Evolutionary conservation across 208 protist species (phyloP).

Genomic region (Acanthamoeba healyi): DNA sequence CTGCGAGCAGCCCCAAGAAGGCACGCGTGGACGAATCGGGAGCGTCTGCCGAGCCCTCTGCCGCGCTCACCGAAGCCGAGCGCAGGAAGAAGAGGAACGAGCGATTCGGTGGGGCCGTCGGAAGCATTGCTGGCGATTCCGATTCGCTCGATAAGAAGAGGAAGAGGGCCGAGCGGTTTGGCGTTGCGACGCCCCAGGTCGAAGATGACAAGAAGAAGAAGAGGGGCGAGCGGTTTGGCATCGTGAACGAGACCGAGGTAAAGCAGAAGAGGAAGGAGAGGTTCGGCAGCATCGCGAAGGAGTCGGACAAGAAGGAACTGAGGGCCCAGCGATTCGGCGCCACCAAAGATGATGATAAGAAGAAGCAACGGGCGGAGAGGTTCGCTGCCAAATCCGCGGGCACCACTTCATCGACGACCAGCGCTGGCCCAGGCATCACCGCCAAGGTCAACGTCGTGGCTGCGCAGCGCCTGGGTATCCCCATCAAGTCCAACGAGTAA

Average conservation of each 20-base stretch:
- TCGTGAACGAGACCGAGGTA: background rate
- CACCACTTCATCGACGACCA: background rate
- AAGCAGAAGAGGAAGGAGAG: conserved; percentile 10
- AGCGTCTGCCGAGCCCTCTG: background rate
- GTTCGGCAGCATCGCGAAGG: background rate
- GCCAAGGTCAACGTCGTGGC: conserved; percentile 28
- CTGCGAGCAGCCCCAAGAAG: conserved; percentile 1
- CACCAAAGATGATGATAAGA: conserved; percentile 5
- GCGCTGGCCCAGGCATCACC: background rate
- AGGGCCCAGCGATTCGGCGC: background rate
- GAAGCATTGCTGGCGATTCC: background rate
- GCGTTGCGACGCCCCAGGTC: background rate
- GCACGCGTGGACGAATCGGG: background rate
- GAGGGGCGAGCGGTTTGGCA: background rate
- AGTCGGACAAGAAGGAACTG: background rate
- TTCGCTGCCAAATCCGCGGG: background rate
- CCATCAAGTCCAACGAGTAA: conserved; percentile 55
- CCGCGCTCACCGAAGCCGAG: background rate
- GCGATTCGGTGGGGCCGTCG: background rate
- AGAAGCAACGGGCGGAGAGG: conserved; percentile 16
- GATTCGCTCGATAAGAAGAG: background rate
- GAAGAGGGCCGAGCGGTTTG: conserved; percentile 25
- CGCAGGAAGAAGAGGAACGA: background rate
- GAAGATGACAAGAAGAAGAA: conserved; percentile 31
- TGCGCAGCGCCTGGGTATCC: conserved; percentile 11